Conservation (phyloP, 2,329 filamentous ascomycete genomes). For the Fusarium robinianum region DNA sequence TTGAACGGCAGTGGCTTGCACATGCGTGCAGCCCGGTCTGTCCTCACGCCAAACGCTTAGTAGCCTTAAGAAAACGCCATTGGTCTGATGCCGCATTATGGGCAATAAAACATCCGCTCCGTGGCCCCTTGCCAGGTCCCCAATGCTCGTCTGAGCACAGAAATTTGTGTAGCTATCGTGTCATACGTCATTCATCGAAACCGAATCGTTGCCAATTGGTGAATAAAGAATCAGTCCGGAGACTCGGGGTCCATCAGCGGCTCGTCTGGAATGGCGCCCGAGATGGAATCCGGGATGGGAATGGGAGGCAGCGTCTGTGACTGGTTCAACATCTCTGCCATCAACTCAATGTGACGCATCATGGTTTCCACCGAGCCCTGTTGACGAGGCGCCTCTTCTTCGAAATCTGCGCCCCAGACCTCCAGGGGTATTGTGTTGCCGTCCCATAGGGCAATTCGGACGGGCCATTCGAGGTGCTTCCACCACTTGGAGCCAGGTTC, state of each 20-base stretch:
- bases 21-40: too few species aligned
- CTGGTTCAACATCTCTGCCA: conserved; percentile 45
- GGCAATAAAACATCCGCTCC: too few species aligned
- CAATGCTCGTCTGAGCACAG: too few species aligned
- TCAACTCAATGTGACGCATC: conserved; percentile 48
- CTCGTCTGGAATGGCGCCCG: too few species aligned
- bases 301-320: conserved; percentile 36
- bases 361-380: conserved; percentile 43
- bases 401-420: conserved; percentile 60
- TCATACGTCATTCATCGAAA: background rate
- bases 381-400: conserved; percentile 46
- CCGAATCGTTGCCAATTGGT: background rate
- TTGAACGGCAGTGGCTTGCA: too few species aligned
- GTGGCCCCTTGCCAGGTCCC: too few species aligned
- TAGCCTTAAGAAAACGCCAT: too few species aligned
- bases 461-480: conserved; percentile 64
- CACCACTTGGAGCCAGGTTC: conserved; percentile 63
- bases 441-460: conserved; percentile 63
- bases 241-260: conserved; percentile 40
- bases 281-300: too few species aligned
- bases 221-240: conserved; percentile 44
- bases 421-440: conserved; percentile 57
- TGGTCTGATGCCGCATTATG: too few species aligned
- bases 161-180: too few species aligned
- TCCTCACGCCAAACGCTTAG: too few species aligned